A percentile compares a stretch with the other conserved stretches of the same genome.
Conservation (phyloP, 2,329 filamentous ascomycete genomes). For the Lasiodiplodia sp. region DNA sequence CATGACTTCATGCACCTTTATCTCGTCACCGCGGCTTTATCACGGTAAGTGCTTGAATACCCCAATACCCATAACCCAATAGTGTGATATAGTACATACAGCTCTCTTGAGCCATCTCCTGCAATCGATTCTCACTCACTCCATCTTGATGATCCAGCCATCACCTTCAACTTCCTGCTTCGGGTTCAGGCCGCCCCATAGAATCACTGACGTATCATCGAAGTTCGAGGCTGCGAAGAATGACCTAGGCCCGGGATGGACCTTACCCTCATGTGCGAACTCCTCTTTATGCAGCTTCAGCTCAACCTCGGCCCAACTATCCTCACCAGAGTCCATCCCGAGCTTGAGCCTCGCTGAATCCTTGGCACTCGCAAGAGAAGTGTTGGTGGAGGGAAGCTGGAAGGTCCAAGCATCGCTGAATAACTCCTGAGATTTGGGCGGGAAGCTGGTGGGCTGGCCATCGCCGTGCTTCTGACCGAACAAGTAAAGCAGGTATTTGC, state of each 20-base stretch:
- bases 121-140: constrained; percentile 34
- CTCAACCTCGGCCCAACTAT: constrained; percentile 53
- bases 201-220: constrained; percentile 46
- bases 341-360: constrained; percentile 51
- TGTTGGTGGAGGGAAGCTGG: constrained; percentile 50
- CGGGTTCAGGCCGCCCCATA: constrained; percentile 54
- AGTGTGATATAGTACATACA: neutral
- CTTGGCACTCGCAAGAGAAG: constrained; percentile 54
- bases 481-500: constrained; percentile 54
- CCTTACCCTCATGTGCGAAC: constrained; percentile 47
- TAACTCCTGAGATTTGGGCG: constrained; percentile 32
- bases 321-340: constrained; percentile 50
- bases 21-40: neutral
- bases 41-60: neutral
- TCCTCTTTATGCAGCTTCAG: constrained; percentile 46
- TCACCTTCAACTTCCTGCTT: constrained; percentile 53
- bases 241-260: constrained; percentile 53
- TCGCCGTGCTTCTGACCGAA: constrained; percentile 44
- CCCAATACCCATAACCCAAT: neutral
- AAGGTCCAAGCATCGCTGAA: constrained; percentile 44
- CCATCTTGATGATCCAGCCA: constrained; percentile 53
- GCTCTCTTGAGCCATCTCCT: neutral
- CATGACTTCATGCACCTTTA: neutral
- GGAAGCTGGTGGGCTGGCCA: constrained; percentile 31
- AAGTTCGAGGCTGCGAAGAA: constrained; percentile 51